phyloP scores from a whole-genome alignment of 352 stramenopile genomes.

The Phytophthora pisi region DNA sequence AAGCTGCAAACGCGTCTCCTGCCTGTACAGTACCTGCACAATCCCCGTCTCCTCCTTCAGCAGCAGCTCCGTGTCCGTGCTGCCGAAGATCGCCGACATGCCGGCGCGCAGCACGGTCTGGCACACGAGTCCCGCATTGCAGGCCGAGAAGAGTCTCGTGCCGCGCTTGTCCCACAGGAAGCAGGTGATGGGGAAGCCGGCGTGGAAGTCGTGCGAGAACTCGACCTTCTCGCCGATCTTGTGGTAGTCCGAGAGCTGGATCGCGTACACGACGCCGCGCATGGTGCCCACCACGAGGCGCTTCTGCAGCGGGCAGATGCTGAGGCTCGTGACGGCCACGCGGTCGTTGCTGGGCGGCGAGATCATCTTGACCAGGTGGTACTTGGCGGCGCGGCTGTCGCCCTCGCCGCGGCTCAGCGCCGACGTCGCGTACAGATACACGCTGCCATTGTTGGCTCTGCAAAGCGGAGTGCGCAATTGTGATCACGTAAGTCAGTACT shows the following conservation, averaged over 20 bases:
- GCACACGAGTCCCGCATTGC: conserved; percentile 76
- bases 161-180: conserved; percentile 83
- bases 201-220: conserved; percentile 88
- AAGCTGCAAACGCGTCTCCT: not conserved
- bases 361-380: conserved; percentile 90
- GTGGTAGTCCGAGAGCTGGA: conserved; percentile 85
- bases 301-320: conserved; percentile 82
- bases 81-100: conserved; percentile 87
- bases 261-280: conserved; percentile 78
- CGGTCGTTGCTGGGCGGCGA: conserved; percentile 73
- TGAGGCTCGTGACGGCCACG: conserved; percentile 74
- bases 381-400: conserved; percentile 55
- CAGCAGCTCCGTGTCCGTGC: conserved; percentile 79
- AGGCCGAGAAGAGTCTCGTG: conserved; percentile 80
- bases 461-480: not conserved
- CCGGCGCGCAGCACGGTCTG: conserved; percentile 79
- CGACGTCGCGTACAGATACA: conserved; percentile 85
- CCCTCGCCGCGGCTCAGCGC: conserved; percentile 38
- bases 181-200: conserved; percentile 77
- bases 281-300: conserved; percentile 82
- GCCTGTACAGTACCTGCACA: conserved; percentile 54
- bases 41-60: conserved; percentile 88
- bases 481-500: not conserved
- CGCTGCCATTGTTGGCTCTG: conserved; percentile 80
- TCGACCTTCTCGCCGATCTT: conserved; percentile 89